phyloP scores from a whole-genome alignment of 139 green algal genomes.

The Haematococcus lacustris region DNA sequence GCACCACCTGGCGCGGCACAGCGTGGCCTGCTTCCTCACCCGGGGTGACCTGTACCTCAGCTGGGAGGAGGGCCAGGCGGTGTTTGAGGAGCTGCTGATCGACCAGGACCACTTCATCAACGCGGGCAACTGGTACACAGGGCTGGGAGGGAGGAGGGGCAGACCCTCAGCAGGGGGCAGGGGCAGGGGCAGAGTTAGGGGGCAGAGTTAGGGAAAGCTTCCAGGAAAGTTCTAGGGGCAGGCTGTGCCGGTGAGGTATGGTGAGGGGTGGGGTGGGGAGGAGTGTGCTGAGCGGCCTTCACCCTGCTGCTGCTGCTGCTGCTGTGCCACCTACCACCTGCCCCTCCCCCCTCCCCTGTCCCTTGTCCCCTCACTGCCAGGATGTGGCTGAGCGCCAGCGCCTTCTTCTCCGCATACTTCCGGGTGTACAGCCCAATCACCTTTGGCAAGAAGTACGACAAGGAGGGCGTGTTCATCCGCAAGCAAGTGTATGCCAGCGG shows the following conservation, averaged over 20 bases:
- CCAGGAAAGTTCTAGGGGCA: no score
- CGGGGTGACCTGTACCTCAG: constrained; percentile 76
- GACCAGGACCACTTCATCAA: constrained; percentile 75
- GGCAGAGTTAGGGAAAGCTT: constrained; percentile 74
- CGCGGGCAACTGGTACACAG: constrained; percentile 28
- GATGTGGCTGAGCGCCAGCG: constrained; percentile 84
- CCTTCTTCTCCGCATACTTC: constrained; percentile 82
- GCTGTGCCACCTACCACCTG: background rate
- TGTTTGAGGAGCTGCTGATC: constrained; percentile 88
- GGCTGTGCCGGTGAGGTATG: no score
- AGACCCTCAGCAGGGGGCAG: no score
- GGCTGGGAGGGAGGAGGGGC: no score
- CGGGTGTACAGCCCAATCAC: constrained; percentile 39
- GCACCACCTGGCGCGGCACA: constrained; percentile 87
- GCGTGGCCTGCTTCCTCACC: constrained; percentile 93
- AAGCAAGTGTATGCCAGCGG: constrained; percentile 43
- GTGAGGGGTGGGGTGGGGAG: no score
- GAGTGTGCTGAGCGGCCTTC: no score
- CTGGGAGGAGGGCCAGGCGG: constrained; percentile 79
- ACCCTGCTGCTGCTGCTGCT: background rate
- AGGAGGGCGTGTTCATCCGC: constrained; percentile 72
- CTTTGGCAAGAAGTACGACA: constrained; percentile 88
- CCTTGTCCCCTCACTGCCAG: constrained; percentile 53
- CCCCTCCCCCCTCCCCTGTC: no score
- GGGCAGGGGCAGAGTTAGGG: background rate